Evolutionary conservation across 1,284 basidiomycete genomes (phyloP), one percentile per base, ranked within the genome.

Genomic region (Ustilago vetiveriae): DNA sequence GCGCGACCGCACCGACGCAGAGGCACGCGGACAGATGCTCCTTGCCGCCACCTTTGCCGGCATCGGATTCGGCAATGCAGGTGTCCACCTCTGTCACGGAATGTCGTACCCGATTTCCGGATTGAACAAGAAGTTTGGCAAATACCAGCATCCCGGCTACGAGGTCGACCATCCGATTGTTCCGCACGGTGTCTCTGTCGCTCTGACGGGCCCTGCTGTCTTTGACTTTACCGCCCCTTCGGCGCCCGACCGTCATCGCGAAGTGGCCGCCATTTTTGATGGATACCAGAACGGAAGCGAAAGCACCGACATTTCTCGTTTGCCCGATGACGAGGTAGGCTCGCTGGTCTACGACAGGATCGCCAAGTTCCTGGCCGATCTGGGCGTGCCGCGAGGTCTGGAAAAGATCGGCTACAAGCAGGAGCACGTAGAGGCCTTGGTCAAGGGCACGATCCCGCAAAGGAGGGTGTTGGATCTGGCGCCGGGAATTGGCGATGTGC

Each of bases 11-110:
- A 69, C 58, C 53, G 92, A 97, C 82, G 84, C 86, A 38, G 92
- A 96, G 80, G 92, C 94, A 14, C 88, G 92, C 74, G 86, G 87
- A 11, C 91, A 95, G 83, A 97, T 98, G 93, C 88, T 97, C 88
- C 91, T 77, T 26, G 74, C 63, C 48, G 54, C 62, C 38, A 75
- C 69, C 8, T 62, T 75, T 57, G 94, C 94, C 62, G 94, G 94
- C 42, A 95, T 96, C 58, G 94, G 94, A 0, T 97, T 97, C 76
- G 94, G 94, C 32, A 96, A 95, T 79, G 94, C 85, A 3, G 94
- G 94, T 27, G 93, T 96, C 1, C 73, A 77, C 29, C 74, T 79
- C 27, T 78, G 75, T 42, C 76, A 79, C 43, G 76, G 71, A 8
- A 72, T 74, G 68, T 62, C 55, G 11, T 79, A 79, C 55, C 72